These are phyloP conservation scores for Tetracladium marchalianum DNA, from an alignment of 495 filamentous ascomycete genomes.

Conservation along the genomic window DNA sequence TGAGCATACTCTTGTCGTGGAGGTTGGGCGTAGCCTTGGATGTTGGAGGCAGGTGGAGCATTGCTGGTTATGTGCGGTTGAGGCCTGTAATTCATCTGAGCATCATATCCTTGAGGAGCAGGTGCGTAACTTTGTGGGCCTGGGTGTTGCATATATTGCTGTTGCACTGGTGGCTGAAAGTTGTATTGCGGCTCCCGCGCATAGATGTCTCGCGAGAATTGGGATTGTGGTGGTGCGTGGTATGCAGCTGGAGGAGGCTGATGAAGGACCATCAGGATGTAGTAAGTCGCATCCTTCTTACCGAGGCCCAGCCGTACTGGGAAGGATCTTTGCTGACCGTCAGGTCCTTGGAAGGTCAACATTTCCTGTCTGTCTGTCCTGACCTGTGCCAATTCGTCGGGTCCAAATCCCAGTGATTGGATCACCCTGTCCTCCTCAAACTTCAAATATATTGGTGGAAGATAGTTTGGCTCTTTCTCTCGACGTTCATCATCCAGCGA, in stretches of 20 bases:
- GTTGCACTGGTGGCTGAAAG: conserved; percentile 28
- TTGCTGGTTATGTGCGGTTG: neutral
- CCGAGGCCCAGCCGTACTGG: conserved; percentile 37
- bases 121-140: conserved; percentile 21
- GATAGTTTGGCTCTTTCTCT: conserved; percentile 38
- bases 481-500: conserved; percentile 36
- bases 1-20: conserved; percentile 27
- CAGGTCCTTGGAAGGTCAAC: conserved; percentile 35
- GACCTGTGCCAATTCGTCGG: conserved; percentile 35
- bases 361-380: conserved; percentile 35
- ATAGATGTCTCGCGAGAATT: conserved; percentile 32
- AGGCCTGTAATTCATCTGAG: neutral
- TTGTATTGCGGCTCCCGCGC: conserved; percentile 25
- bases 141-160: conserved; percentile 30
- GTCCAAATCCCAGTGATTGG: conserved; percentile 33
- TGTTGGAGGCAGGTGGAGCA: neutral
- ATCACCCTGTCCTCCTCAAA: conserved; percentile 38
- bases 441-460: conserved; percentile 42
- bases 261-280: conserved; percentile 36
- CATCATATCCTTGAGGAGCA: conserved; percentile 17
- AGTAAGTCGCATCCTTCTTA: conserved; percentile 43
- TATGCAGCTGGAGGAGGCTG: conserved; percentile 25
- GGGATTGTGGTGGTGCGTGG: conserved; percentile 23
- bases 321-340: conserved; percentile 33
- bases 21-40: conserved; percentile 1